Evolutionary conservation across 2,329 filamentous ascomycete species (phyloP).

Genomic region (Uncinocarpus reesii): DNA sequence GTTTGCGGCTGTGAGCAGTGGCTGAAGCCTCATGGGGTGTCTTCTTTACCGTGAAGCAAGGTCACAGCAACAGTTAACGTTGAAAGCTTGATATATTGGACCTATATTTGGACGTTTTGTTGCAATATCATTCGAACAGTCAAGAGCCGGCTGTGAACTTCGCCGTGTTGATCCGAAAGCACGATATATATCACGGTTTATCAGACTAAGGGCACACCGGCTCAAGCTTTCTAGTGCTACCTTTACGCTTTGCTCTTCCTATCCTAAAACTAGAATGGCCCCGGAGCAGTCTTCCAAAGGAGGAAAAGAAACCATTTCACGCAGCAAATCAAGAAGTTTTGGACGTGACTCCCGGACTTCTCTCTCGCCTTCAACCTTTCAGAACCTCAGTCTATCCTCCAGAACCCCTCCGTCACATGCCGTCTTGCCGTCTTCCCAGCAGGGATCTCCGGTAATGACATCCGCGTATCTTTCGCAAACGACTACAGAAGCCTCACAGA

Average conservation of each 20-base stretch:
- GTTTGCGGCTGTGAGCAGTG: conserved; percentile 8
- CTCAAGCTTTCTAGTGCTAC: background rate
- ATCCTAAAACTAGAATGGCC: background rate
- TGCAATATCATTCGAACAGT: background rate
- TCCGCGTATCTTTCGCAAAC: conserved; percentile 6
- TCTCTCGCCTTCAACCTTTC: conserved; percentile 9
- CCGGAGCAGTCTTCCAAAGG: background rate
- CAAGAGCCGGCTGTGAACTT: background rate
- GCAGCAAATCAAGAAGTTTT: conserved; percentile 25
- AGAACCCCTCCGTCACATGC: conserved; percentile 13
- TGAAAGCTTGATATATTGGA: conserved; percentile 10
- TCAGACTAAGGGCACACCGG: conserved; percentile 3
- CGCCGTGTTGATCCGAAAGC: background rate
- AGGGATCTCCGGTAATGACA: conserved; percentile 8
- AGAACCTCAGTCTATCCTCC: conserved; percentile 13
- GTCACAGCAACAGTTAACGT: conserved; percentile 6
- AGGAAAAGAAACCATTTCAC: conserved; percentile 29
- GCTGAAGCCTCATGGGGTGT: conserved; percentile 5
- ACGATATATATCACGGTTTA: background rate
- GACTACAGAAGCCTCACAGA: conserved; percentile 1
- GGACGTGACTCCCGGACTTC: conserved; percentile 8
- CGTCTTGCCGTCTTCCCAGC: conserved; percentile 8
- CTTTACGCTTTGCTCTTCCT: background rate
- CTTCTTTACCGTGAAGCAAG: conserved; percentile 2
- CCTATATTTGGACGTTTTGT: conserved; percentile 4